Conservation (phyloP, 2,329 filamentous ascomycete species). For the Fusarium virguliforme region DNA sequence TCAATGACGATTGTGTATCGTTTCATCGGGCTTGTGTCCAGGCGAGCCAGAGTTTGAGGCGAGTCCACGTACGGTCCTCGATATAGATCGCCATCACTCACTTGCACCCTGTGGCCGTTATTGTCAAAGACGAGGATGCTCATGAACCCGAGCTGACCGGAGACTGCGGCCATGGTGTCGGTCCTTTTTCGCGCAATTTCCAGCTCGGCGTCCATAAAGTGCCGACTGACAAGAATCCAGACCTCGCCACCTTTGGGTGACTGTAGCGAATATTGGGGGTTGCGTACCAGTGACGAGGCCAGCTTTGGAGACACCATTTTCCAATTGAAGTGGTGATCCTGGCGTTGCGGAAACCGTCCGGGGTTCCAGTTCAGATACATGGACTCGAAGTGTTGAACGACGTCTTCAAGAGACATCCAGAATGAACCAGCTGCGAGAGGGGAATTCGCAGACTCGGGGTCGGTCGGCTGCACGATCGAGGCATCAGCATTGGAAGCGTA, state of each 20-base stretch:
- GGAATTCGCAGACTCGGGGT: slow-evolving; percentile 22
- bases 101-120: slow-evolving; percentile 79
- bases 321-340: slow-evolving; percentile 95
- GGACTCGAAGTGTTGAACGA: slow-evolving; percentile 93
- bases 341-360: slow-evolving; percentile 81
- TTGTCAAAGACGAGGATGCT: slow-evolving; percentile 86
- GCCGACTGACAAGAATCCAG: slow-evolving; percentile 89
- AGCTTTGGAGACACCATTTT: slow-evolving; percentile 68
- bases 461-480: neutral
- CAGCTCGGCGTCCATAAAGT: slow-evolving; percentile 82
- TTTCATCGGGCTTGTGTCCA: slow-evolving; percentile 63
- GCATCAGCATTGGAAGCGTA: neutral
- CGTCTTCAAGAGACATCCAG: slow-evolving; percentile 92
- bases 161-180: slow-evolving; percentile 61
- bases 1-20: slow-evolving; percentile 77
- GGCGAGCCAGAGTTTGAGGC: slow-evolving; percentile 87
- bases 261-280: slow-evolving; percentile 80
- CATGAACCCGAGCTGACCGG: slow-evolving; percentile 82
- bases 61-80: slow-evolving; percentile 93
- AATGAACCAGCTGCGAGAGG: slow-evolving; percentile 77
- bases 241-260: slow-evolving; percentile 73
- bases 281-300: slow-evolving; percentile 72
- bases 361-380: slow-evolving; percentile 99
- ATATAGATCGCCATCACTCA: slow-evolving; percentile 80
- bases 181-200: slow-evolving; percentile 66